These are phyloP conservation scores for Calendula officinalis DNA, from an alignment of 129 eudicot genomes.

Conservation along the genomic window DNA sequence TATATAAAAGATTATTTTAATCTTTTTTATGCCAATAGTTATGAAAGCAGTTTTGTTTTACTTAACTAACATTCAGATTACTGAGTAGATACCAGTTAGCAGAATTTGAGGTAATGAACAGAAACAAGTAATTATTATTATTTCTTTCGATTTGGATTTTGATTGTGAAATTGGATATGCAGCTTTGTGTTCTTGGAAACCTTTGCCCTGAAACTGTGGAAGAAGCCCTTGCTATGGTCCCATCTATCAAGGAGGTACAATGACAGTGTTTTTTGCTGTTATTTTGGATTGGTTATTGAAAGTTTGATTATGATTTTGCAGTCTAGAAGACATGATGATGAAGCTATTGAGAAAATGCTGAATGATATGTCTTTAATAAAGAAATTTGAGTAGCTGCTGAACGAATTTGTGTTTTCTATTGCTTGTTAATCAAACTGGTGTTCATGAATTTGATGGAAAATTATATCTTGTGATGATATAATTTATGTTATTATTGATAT, in stretches of 20 bases:
- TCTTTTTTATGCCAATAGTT: background rate
- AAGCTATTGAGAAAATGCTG: conserved; percentile 91
- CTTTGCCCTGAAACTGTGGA: conserved; percentile 98
- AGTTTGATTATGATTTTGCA: conserved; percentile 31
- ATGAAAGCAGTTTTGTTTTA: background rate
- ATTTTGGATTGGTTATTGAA: background rate
- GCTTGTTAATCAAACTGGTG: too few species aligned
- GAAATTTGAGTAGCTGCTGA: conserved; percentile 75
- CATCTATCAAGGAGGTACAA: conserved; percentile 63
- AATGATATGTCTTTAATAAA: conserved; percentile 76
- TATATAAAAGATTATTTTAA: background rate
- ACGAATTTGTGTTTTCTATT: too few species aligned
- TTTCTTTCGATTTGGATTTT: background rate
- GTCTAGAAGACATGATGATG: conserved; percentile 86
- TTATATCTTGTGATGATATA: too few species aligned
- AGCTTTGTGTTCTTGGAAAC: conserved; percentile 94
- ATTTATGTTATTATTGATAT: too few species aligned
- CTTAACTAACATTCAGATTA: conserved; percentile 61
- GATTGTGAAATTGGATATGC: conserved; percentile 19
- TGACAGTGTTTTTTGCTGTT: too few species aligned
- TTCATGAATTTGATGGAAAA: too few species aligned
- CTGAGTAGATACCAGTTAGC: conserved; percentile 83
- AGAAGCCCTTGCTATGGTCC: conserved; percentile 98
- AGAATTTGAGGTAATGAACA: conserved; percentile 67
- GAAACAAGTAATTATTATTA: too few species aligned